Evolutionary conservation across 1,139 yeast genomes (phyloP), one percentile per base, ranked within the genome.

Genomic region (Taiozyma sp.): DNA sequence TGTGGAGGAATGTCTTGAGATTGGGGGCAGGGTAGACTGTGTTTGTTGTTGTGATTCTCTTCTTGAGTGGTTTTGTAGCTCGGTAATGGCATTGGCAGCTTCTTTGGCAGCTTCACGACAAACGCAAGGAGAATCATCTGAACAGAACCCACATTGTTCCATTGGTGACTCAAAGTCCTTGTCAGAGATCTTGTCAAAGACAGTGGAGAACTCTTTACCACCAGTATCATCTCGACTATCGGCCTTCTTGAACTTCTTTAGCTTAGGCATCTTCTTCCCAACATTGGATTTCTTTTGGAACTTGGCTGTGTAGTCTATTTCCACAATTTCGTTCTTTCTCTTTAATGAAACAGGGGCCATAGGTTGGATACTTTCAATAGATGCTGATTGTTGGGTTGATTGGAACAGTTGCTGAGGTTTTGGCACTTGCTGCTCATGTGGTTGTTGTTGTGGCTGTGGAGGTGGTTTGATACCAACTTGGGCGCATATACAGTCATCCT

Each of bases 121-220:
- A 3, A 92, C 88, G 70, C 98, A 92, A 6, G 96, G 95, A 0
- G 96, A 84, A 57, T 86, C 96, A 60, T 87, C 96, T 1, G 96
- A 82, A 65, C 98, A 92, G 68, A 92, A 92, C 1, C 97, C 97
- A 70, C 98, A 92, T 55, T 84, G 80, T 57, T 88, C 96, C 51
- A 83, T 80, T 4, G 87, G 85, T 1, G 84, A 76, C 42, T 61
- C 62, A 34, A 62, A 61, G 45, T 59, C 62, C 45, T 56, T 47
- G 24, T 58, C 70, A 57, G 56, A 71, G 74, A 59, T 75, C 29
- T 52, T 52, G n/a, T 61, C 64, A 29, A 60, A 57, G 27, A 64
- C 56, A 14, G 55, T 54, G 27, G 62, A 53, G 48, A 62, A 63
- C 44, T 62, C 58, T 34, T 55, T 60, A 4, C 58, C 60, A 14